These are phyloP conservation scores for Aspergillus kassunensis DNA, from an alignment of 495 filamentous ascomycete genomes.

Conservation along the genomic window DNA sequence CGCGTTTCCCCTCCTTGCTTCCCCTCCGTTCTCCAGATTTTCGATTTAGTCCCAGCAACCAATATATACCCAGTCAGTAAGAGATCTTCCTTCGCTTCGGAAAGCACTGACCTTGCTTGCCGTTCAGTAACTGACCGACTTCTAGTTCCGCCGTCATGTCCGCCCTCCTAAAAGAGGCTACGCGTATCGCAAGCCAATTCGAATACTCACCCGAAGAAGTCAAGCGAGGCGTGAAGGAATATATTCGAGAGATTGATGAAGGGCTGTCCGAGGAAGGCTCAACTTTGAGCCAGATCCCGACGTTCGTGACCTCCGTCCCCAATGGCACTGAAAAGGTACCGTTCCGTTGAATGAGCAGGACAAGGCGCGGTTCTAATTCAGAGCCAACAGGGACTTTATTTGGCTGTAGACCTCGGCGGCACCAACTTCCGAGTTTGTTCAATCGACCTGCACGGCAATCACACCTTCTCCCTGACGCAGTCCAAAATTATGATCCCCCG, in stretches of 20 bases:
- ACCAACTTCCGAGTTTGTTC: conserved; percentile 99
- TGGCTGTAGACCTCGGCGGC: conserved; percentile 94
- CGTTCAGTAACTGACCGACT: no score
- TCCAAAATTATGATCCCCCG: conserved; percentile 88
- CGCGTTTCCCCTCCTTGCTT: background rate
- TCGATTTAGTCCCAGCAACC: background rate
- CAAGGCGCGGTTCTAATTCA: background rate
- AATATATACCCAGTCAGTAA: conserved; percentile 1
- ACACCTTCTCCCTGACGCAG: conserved; percentile 85
- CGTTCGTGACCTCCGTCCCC: conserved; percentile 91
- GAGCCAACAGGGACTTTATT: conserved; percentile 70
- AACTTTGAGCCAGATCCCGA: conserved; percentile 90
- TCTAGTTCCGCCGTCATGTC: conserved; percentile 28
- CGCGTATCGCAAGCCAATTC: conserved; percentile 78
- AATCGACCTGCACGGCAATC: conserved; percentile 84
- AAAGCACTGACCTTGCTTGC: no score
- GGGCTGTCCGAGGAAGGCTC: conserved; percentile 74
- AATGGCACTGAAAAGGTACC: conserved; percentile 90
- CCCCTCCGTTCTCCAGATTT: conserved; percentile 5
- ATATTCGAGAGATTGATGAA: conserved; percentile 81
- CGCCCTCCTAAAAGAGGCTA: conserved; percentile 65
- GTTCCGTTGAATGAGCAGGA: background rate
- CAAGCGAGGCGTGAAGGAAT: conserved; percentile 75
- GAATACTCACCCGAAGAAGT: conserved; percentile 78
- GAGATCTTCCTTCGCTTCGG: conserved; percentile 2